phyloP scores from a whole-genome alignment of 2,329 filamentous ascomycete genomes.

The Fusarium oxysporum region DNA sequence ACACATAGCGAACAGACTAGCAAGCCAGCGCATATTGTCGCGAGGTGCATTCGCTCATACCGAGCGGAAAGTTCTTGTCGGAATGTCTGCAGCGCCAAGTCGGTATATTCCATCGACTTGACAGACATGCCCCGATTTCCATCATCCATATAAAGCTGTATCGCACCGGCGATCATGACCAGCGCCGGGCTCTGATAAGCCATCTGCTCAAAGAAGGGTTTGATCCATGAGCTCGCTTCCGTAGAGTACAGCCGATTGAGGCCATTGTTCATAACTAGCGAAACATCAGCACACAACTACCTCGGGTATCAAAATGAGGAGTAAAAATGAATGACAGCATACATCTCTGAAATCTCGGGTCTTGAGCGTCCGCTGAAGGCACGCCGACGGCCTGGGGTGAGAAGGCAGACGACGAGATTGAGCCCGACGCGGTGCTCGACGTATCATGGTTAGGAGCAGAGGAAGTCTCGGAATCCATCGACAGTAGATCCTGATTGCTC shows the following conservation, averaged over 20 bases:
- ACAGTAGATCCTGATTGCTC: not conserved
- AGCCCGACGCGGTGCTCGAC: conserved; percentile 20
- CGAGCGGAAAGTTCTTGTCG: conserved; percentile 34
- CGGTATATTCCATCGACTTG: conserved; percentile 40
- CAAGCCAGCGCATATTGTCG: conserved; percentile 38
- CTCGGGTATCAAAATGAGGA: conserved; percentile 3
- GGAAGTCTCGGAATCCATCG: conserved; percentile 11
- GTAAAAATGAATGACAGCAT: conserved; percentile 8
- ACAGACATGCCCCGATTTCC: conserved; percentile 27
- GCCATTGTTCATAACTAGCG: conserved; percentile 33
- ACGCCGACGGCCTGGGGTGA: conserved; percentile 14
- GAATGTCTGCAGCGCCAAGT: conserved; percentile 38
- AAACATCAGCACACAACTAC: not conserved
- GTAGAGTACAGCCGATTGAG: conserved; percentile 40
- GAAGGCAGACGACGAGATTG: not conserved
- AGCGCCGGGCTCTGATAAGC: conserved; percentile 40
- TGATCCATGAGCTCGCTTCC: conserved; percentile 39
- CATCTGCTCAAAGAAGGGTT: conserved; percentile 41
- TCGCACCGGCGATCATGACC: conserved; percentile 33
- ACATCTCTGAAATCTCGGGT: conserved; percentile 37
- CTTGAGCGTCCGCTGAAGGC: conserved; percentile 4
- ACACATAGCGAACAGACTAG: conserved; percentile 40
- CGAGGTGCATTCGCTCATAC: conserved; percentile 32
- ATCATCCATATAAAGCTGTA: conserved; percentile 42
- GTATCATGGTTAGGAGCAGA: conserved; percentile 6